These are phyloP conservation scores for Dothideomycetidae sp. DNA, from an alignment of 2,329 filamentous ascomycete genomes.

Conservation along the genomic window DNA sequence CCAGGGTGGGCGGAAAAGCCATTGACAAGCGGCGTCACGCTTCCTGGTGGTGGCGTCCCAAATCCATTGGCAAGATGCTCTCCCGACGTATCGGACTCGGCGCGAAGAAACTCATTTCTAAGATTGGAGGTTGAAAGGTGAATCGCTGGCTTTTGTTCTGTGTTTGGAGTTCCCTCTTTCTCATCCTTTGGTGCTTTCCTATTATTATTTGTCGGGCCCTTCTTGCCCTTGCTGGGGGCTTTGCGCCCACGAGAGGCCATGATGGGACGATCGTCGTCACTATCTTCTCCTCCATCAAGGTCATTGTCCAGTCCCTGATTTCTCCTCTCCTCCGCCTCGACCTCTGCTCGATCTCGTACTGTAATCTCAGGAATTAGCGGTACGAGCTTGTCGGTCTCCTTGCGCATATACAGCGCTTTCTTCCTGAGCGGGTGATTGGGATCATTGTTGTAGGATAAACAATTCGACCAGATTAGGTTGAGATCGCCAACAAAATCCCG, in stretches of 20 bases:
- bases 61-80: conserved; percentile 76
- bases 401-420: conserved; percentile 92
- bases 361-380: conserved; percentile 86
- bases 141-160: conserved; percentile 56
- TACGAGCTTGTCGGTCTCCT: conserved; percentile 91
- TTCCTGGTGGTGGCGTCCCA: conserved; percentile 62
- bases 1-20: conserved; percentile 39
- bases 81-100: conserved; percentile 58
- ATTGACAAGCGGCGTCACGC: conserved; percentile 56
- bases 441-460: conserved; percentile 86
- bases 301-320: conserved; percentile 72
- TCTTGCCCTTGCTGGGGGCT: conserved; percentile 66
- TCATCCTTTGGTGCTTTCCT: conserved; percentile 60
- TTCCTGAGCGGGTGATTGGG: conserved; percentile 75
- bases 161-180: conserved; percentile 63
- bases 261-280: conserved; percentile 83
- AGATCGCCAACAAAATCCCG: conserved; percentile 87
- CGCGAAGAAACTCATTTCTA: conserved; percentile 39
- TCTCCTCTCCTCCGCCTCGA: conserved; percentile 58
- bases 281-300: conserved; percentile 73
- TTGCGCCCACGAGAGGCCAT: conserved; percentile 94
- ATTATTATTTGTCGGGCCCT: conserved; percentile 34
- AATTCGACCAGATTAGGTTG: conserved; percentile 94
- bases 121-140: conserved; percentile 35
- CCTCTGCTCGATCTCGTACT: conserved; percentile 81